phyloP scores from a whole-genome alignment of 768 basidiomycete species.

The Boletus rex-veris region DNA sequence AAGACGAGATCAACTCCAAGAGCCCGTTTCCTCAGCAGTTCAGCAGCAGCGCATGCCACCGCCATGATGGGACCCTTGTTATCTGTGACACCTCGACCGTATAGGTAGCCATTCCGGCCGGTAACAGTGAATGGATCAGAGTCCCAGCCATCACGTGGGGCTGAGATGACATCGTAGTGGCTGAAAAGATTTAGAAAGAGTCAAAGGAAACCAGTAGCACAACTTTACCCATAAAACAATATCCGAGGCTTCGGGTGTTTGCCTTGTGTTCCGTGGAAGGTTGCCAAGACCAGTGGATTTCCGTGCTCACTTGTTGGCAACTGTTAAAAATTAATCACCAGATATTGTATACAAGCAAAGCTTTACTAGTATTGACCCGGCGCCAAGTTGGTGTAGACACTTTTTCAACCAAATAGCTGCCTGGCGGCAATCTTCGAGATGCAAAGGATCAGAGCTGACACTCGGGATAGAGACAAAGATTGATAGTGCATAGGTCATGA shows the following conservation, averaged over 20 bases:
- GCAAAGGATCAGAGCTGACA: conserved; percentile 62
- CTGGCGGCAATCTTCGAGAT: conserved; percentile 88
- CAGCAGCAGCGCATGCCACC: conserved; percentile 83
- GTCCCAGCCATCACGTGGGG: conserved; percentile 69
- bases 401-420: conserved; percentile 92
- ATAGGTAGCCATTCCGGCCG: conserved; percentile 85
- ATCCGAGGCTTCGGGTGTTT: conserved; percentile 64
- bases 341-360: not conserved
- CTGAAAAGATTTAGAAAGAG: conserved; percentile 34
- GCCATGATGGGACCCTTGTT: conserved; percentile 96
- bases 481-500: conserved; percentile 73
- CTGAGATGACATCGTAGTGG: conserved; percentile 96
- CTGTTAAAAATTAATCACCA: conserved; percentile 36
- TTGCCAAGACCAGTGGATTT: conserved; percentile 89
- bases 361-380: conserved; percentile 69
- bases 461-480: conserved; percentile 88
- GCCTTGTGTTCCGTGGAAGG: conserved; percentile 69
- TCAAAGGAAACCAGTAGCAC: not conserved
- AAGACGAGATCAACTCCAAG: conserved; percentile 87
- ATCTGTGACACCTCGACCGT: conserved; percentile 89
- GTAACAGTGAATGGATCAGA: conserved; percentile 80
- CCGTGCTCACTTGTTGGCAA: conserved; percentile 70
- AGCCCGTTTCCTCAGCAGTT: conserved; percentile 64
- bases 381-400: conserved; percentile 84
- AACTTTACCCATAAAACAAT: conserved; percentile 80